These are phyloP conservation scores for Candida gigantensis DNA, from an alignment of 1,139 yeast genomes.

Conservation along the genomic window DNA sequence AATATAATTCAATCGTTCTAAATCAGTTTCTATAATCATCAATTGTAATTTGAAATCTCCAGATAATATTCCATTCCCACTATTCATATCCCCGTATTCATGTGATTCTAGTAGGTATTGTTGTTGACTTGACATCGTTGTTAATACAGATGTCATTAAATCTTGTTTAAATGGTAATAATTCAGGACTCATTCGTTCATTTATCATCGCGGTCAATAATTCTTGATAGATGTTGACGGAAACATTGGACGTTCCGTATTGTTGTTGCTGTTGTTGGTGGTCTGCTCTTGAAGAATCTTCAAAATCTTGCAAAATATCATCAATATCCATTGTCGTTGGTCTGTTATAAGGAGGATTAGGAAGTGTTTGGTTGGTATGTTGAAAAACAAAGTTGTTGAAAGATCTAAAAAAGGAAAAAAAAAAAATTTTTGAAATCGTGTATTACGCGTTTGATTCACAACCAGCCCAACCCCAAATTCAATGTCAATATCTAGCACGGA, in stretches of 20 bases:
- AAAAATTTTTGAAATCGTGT: too few relatives aligned
- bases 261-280: too few relatives aligned
- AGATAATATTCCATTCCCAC: slow-evolving; percentile 39
- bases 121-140: slow-evolving; percentile 65
- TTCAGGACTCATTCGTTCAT: slow-evolving; percentile 86
- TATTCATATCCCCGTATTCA: slow-evolving; percentile 48
- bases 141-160: slow-evolving; percentile 58
- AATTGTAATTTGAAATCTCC: slow-evolving; percentile 75
- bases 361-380: slow-evolving; percentile 1
- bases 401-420: slow-evolving; percentile 2
- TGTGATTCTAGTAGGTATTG: slow-evolving; percentile 68
- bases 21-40: slow-evolving; percentile 85
- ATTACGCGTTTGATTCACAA: too few relatives aligned
- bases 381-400: not conserved
- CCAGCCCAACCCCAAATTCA: too few relatives aligned
- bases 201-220: slow-evolving; percentile 71
- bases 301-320: slow-evolving; percentile 67
- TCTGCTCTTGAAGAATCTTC: slow-evolving; percentile 36
- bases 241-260: not conserved
- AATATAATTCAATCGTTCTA: slow-evolving; percentile 81
- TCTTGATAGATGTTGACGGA: slow-evolving; percentile 31
- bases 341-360: too few relatives aligned
- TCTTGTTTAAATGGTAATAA: slow-evolving; percentile 67
- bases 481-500: slow-evolving; percentile 26
- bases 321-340: slow-evolving; percentile 49